Percentiles rank a stretch among this genome's conserved stretches.
phyloP scores from a whole-genome alignment of 2,329 filamentous ascomycete genomes.

The Pyrenochaeta sp. region DNA sequence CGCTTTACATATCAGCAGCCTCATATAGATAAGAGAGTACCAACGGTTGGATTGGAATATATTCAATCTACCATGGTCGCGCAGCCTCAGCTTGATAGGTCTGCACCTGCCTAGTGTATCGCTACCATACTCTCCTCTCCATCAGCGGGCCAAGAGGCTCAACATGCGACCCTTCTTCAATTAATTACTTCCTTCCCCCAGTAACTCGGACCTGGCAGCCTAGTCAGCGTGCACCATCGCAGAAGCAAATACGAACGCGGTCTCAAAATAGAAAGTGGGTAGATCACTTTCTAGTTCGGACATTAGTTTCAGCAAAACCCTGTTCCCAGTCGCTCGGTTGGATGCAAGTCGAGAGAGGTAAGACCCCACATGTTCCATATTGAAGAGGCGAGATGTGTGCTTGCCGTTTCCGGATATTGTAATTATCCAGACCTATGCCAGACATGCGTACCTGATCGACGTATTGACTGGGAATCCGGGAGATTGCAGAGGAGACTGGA shows the following conservation, averaged over 20 bases:
- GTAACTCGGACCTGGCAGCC: constrained; percentile 8
- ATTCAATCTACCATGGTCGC: background rate
- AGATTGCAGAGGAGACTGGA: constrained; percentile 6
- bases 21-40: constrained; percentile 1
- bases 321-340: constrained; percentile 40
- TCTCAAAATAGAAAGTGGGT: constrained; percentile 26
- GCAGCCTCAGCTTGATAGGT: background rate
- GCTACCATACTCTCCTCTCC: background rate
- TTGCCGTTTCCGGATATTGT: constrained; percentile 22
- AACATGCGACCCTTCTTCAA: constrained; percentile 11
- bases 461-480: constrained; percentile 16
- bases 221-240: constrained; percentile 10
- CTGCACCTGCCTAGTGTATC: background rate
- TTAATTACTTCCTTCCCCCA: constrained; percentile 15
- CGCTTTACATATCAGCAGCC: background rate
- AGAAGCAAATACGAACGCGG: constrained; percentile 6
- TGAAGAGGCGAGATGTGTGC: constrained; percentile 17
- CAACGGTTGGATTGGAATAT: background rate
- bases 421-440: constrained; percentile 31
- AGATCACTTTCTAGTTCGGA: constrained; percentile 28
- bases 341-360: constrained; percentile 25
- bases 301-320: constrained; percentile 19
- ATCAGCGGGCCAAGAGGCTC: constrained; percentile 18
- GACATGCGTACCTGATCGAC: constrained; percentile 23
- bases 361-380: constrained; percentile 34